A percentile compares a stretch with the other conserved stretches of the same genome.
phyloP scores from a whole-genome alignment of 306 rosid genomes.

The Lathyrus aphaca region DNA sequence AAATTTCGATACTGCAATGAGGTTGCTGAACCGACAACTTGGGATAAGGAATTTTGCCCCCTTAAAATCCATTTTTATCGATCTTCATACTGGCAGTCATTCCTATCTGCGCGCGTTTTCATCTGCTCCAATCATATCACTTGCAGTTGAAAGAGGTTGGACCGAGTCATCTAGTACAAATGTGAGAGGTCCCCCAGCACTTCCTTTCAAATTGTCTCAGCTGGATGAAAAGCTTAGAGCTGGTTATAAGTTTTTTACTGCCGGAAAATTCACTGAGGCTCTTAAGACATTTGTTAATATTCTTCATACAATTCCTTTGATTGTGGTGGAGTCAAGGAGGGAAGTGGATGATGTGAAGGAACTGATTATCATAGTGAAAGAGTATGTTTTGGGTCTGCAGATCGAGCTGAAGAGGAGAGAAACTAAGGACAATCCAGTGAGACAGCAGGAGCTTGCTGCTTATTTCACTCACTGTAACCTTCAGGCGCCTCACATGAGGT shows the following conservation, averaged over 20 bases:
- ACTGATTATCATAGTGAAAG: slow-evolving; percentile 71
- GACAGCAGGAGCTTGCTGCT: slow-evolving; percentile 95
- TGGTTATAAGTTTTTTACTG: slow-evolving; percentile 80
- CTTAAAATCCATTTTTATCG: slow-evolving; percentile 74
- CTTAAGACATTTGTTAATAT: slow-evolving; percentile 63
- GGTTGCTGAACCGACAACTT: slow-evolving; percentile 84
- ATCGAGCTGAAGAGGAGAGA: slow-evolving; percentile 87
- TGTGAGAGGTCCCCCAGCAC: slow-evolving; percentile 79
- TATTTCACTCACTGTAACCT: slow-evolving; percentile 97
- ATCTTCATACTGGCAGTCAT: slow-evolving; percentile 82
- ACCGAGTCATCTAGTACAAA: slow-evolving; percentile 72
- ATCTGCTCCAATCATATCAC: slow-evolving; percentile 71
- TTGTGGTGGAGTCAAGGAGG: slow-evolving; percentile 91
- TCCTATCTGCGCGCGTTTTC: slow-evolving; percentile 78
- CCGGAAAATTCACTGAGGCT: slow-evolving; percentile 81
- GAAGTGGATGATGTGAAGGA: slow-evolving; percentile 97
- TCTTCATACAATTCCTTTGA: slow-evolving; percentile 83
- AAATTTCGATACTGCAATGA: slow-evolving; percentile 91
- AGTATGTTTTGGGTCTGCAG: slow-evolving; percentile 80
- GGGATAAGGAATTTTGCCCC: slow-evolving; percentile 81
- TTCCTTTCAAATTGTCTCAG: slow-evolving; percentile 71
- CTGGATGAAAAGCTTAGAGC: slow-evolving; percentile 87
- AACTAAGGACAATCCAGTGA: slow-evolving; percentile 56
- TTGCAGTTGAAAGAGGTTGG: slow-evolving; percentile 93
- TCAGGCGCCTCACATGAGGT: slow-evolving; percentile 85